Base-by-base conservation (phyloP, 495 filamentous ascomycete species). In the Annulohypoxylon nitens region DNA sequence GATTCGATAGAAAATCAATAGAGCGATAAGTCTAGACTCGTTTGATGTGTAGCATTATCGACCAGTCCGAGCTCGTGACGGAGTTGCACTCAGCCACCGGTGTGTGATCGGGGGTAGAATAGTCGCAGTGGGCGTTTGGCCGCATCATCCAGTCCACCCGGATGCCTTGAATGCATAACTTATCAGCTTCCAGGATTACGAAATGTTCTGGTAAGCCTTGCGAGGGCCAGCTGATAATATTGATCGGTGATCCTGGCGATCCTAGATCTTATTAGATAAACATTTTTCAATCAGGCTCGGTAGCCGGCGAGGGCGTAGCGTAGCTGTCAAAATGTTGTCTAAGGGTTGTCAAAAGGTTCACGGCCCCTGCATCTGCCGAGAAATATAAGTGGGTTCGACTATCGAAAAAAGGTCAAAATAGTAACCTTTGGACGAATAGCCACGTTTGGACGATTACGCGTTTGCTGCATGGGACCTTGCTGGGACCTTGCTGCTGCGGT, bases 391-490 rank as follows among this genome's bases (percentile, higher is more conserved):
- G 26, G 33, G 16, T 41, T 26, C 5, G 23, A 14, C 25, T 33
- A 30, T 66, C 63, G 14, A 33, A 58, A 34, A 63, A 54, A 33
- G 30, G 4, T 51, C 14, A 62, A 51, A 43, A 51, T 58, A 67
- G n/a, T 41, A 23, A 43, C 57, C 12, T 41, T 50, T 50, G 26
- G 54, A 39, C 23, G 62, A 43, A 51, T 58, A 67, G n/a, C 50
- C 20, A 53, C 57, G 18, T 41, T 50, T 50, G 26, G 54, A 39
- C 23, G 62, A 45, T 60, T 74, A 74, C 71, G 71, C 71, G 71
- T 74, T 50, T 65, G 64, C 59, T 66, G 61, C 71, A 70, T 62
- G 61, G 71, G 66, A 53, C 61, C 65, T 51, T 70, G 72, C 37
- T 41, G 30, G 30, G 30, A 23, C 20, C 20, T 23, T 23, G 20